Percentiles rank a stretch among this genome's conserved stretches.
Evolutionary conservation across 768 basidiomycete species (phyloP).

Genomic region (Leccinum incarnatum): DNA sequence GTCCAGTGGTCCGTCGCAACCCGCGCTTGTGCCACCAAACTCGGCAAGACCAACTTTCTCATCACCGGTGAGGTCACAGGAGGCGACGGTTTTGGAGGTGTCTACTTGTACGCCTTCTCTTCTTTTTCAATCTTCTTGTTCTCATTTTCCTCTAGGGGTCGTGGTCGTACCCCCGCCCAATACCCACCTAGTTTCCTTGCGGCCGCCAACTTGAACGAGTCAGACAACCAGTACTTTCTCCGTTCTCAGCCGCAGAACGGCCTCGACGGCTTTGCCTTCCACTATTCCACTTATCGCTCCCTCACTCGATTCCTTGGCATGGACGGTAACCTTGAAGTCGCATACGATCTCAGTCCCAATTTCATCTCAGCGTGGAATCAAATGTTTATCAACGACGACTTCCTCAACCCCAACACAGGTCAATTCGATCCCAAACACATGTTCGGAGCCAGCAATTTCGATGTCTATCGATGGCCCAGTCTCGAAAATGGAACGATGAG

Average conservation of each 20-base stretch:
- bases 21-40: constrained; percentile 63
- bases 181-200: constrained; percentile 63
- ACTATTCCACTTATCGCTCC: constrained; percentile 90
- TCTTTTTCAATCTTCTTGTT: not conserved
- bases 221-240: constrained; percentile 74
- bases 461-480: constrained; percentile 92
- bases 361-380: constrained; percentile 90
- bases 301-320: constrained; percentile 88
- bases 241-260: constrained; percentile 58
- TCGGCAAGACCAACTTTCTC: constrained; percentile 85
- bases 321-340: constrained; percentile 92
- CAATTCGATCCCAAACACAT: constrained; percentile 80
- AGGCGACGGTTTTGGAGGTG: constrained; percentile 83
- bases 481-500: constrained; percentile 79
- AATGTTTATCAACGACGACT: constrained; percentile 87
- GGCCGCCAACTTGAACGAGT: constrained; percentile 63
- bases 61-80: constrained; percentile 94
- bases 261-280: constrained; percentile 84
- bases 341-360: constrained; percentile 79
- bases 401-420: constrained; percentile 68
- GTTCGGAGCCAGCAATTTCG: constrained; percentile 93
- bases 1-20: constrained; percentile 73
- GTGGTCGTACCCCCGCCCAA: constrained; percentile 79
- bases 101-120: constrained; percentile 65
- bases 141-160: constrained; percentile 52